Conservation (phyloP, 2,329 filamentous ascomycete genomes). For the Trichoderma semiorbis region DNA sequence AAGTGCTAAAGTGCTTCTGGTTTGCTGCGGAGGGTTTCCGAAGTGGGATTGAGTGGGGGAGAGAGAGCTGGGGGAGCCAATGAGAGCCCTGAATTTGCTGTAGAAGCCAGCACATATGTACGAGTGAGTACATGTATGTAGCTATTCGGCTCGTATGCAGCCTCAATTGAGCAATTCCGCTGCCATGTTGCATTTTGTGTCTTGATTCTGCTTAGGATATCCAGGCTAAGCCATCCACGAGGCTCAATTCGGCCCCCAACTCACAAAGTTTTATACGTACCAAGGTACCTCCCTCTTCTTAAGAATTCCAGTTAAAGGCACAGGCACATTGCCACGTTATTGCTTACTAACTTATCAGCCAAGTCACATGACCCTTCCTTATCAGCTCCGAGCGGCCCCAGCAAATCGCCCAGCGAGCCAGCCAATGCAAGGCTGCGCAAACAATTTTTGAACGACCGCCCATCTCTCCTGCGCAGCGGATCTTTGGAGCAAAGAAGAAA, state of each 20-base stretch:
- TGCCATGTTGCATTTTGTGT: neutral
- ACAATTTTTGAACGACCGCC: conserved; percentile 19
- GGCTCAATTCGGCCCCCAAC: neutral
- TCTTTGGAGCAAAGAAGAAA: neutral
- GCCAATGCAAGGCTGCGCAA: conserved; percentile 19
- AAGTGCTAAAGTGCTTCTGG: neutral
- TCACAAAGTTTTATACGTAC: too few relatives aligned
- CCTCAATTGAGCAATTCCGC: neutral
- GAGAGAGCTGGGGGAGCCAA: neutral
- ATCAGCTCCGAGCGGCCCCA: conserved; percentile 1
- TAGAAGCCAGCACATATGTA: neutral
- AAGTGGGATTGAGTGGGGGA: neutral
- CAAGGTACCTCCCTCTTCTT: too few relatives aligned
- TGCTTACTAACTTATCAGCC: neutral
- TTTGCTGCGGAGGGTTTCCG: neutral
- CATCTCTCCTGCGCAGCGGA: neutral
- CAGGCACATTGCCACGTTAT: neutral
- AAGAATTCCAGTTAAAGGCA: neutral
- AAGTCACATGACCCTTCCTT: conserved; percentile 16
- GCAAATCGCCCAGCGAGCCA: conserved; percentile 3
- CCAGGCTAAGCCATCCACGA: neutral
- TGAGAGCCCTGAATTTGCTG: neutral
- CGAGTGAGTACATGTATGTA: neutral
- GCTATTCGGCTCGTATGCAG: neutral
- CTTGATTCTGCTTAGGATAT: neutral